Evolutionary conservation across 257 asterid species (phyloP).

Genomic region (Primulina eburnea): DNA sequence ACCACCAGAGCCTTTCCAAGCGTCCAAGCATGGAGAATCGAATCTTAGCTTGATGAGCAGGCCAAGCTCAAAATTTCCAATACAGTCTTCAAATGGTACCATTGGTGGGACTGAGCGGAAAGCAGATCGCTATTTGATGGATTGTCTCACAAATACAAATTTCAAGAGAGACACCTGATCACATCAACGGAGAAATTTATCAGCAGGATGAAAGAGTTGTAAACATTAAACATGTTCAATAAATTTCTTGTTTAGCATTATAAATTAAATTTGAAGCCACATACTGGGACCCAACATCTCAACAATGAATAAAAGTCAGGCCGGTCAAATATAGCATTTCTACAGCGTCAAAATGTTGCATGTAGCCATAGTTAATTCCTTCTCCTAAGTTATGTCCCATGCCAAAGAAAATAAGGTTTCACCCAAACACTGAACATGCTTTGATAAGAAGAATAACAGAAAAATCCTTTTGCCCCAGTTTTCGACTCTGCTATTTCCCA

Average conservation of each 20-base stretch:
- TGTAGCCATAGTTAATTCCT: background rate
- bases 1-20: constrained; percentile 32
- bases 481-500: background rate
- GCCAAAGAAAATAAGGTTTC: background rate
- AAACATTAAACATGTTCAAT: background rate
- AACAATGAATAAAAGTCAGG: background rate
- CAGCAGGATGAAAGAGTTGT: background rate
- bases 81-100: constrained; percentile 34
- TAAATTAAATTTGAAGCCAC: constrained; percentile 7
- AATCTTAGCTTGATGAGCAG: constrained; percentile 27
- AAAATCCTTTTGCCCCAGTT: background rate
- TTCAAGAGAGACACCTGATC: constrained; percentile 36
- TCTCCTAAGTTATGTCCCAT: background rate
- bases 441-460: background rate
- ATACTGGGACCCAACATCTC: constrained; percentile 9
- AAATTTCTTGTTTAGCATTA: constrained; percentile 4
- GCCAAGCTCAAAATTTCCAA: constrained; percentile 17
- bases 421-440: background rate
- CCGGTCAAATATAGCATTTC: background rate
- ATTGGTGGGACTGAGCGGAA: constrained; percentile 29
- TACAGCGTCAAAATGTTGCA: background rate
- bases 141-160: constrained; percentile 22
- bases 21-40: constrained; percentile 22
- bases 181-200: background rate
- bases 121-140: constrained; percentile 27